Base-by-base conservation (phyloP, 1,284 basidiomycete species). In the Sanghuangporus baumii region DNA sequence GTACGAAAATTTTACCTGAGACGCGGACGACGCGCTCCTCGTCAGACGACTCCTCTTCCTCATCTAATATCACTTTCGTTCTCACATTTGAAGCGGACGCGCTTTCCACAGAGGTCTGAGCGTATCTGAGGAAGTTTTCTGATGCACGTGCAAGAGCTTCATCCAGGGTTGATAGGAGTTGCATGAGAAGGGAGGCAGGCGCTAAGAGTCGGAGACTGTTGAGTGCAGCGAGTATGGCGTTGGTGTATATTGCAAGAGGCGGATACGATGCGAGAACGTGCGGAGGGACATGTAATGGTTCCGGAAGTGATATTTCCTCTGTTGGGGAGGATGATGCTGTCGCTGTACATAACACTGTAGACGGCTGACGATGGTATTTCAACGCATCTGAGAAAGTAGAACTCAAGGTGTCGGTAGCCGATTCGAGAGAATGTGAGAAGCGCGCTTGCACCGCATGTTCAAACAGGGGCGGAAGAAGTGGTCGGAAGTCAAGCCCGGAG, bases 401-500 rank as follows among this genome's bases (percentile, higher is more conserved):
- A 18, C 36, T 37, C 18, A 66, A 55, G 8, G 37, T 40, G 18
- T 57, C 52, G 16, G 61, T 63, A n/a, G 64, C 65, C 6, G 38
- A n/a, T 14, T 55, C 37, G 76, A 71, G 18, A 76, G 75, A 18
- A 71, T 71, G 59, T 70, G 67, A 4, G 67, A 62, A 9, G 71
- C 69, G 12, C 72, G 65, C 37, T 74, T 71, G 6, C 72, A 69
- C 5, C 47, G 61, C 63, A 31, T 60, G 43, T 46, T 62, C 78
- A 69, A 94, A 87, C 0, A 90, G 79, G 5, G 79, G 78, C 0
- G 79, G 80, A n/a, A 94, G 78, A 6, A 88, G 75, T 0, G 79
- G 74, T 8, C 85, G 81, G 74, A 95, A 95, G 70, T 94, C 92
- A 64, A 96, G 81, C 0, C 94, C 94, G n/a, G 94, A 83, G n/a